Evolutionary conservation across 805 yeast genomes (phyloP), one percentile per base, ranked within the genome.

Genomic region (Yarrowia keelungensis): DNA sequence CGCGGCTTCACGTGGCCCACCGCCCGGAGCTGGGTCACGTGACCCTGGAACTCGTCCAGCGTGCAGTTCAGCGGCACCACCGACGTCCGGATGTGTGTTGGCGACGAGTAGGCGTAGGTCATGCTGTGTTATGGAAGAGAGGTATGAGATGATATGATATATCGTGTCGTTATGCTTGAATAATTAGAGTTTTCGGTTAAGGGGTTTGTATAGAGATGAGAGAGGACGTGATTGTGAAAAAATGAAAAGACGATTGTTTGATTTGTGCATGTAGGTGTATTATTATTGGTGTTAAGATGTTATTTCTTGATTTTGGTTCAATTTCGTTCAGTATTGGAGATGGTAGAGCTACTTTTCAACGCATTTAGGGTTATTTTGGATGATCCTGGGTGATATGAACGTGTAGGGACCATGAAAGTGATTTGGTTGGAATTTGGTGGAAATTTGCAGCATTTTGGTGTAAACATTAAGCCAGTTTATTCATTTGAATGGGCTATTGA

Each of bases 1-100:
- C 46, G 50, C 12, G 65, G 51, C n/a, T 59, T 59, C 47, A 59
- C 51, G 42, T n/a, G 51, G 5, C 65, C 65, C 45, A 59, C 51
- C 9, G 65, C 15, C 42, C 14, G 10, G 9, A 59, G n/a, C 41
- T 47, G 22, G 19, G 41, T 59, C 41, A 59, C 51, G 51, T 59
- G 65, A 35, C 35, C 19, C 9, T 43, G 26, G 9, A 59, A 59
- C 41, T 43, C 51, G 38, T 59, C 51, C 51, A 59, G 42, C 43
- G 51, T 39, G 42, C 50, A 43, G 39, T 35, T 38, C 11, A 59
- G n/a, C 35, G 65, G 65, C 14, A 45, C 65, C 10, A 59, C 65
- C 7, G 32, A 9, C 32, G 65, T 59, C 26, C 51, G 65, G n/a
- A 59, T 45, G 5, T 14, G 51, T 14, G 65, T 45, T n/a, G 65